Evolutionary conservation across 805 yeast genomes (phyloP), one percentile per base, ranked within the genome.

Genomic region (Barnettozyma sucrosica): DNA sequence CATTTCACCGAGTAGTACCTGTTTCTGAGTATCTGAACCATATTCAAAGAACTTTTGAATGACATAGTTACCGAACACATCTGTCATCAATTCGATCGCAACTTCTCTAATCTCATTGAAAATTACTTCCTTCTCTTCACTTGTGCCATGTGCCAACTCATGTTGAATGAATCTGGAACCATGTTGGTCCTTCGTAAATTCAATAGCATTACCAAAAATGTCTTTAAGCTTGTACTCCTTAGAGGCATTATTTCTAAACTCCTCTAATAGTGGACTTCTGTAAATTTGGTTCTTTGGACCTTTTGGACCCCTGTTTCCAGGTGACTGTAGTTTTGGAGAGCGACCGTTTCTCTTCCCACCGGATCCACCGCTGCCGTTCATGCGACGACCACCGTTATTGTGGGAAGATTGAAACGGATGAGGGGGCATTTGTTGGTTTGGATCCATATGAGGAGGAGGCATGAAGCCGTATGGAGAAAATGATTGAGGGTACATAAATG

Each of bases 151-250:
- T 13, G 81, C 84, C 41, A 92, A 71, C 59, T 85, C 84, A 58
- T 90, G 96, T 68, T 93, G 99, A 53, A 93, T 92, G 59, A 92
- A 93, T 54, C 99, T 75, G 5, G 98, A 90, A 3, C 99, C 99
- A 64, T 89, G 95, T 67, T 93, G 99, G 67, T 93, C 99, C 55
- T 87, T 87, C 44, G 96, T 80, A 57, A 93, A 92, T 65, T 92
- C 98, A 50, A 85, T 74, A 5, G 93, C 93, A 62, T 85, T 89
- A 7, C 96, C 96, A 55, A 80, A 78, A 32, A 92, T 81, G 60
- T 87, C 95, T 50, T 75, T 78, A 55, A 93, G 71, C 26, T 72
- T 72, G 62, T 80, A 84, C 51, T 80, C 80, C 42, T 79, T 83
- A 48, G 72, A 74, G 32, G 72, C 59, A 53, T 81, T 83, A 50